phyloP scores from a whole-genome alignment of 1,139 yeast genomes.

The Hansenula sp. region DNA sequence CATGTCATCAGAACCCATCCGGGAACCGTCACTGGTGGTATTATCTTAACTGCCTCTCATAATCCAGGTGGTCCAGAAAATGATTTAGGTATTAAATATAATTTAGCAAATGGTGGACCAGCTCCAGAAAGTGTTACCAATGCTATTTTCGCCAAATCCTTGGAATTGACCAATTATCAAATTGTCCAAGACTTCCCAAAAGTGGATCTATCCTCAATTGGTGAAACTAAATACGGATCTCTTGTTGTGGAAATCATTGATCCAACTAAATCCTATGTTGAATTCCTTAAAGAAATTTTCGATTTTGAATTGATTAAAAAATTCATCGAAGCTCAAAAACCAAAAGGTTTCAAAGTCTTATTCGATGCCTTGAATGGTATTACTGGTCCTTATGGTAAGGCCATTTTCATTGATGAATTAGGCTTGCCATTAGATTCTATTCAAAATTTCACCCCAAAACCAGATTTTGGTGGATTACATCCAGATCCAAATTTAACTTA shows the following conservation, averaged over 20 bases:
- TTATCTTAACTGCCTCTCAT: slow-evolving; percentile 93
- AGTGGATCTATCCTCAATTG: slow-evolving; percentile 60
- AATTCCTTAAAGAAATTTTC: slow-evolving; percentile 78
- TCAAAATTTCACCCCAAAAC: slow-evolving; percentile 75
- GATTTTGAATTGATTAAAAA: slow-evolving; percentile 79
- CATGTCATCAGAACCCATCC: slow-evolving; percentile 72
- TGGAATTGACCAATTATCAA: slow-evolving; percentile 56
- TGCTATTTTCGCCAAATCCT: slow-evolving; percentile 73
- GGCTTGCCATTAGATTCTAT: slow-evolving; percentile 68
- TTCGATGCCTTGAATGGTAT: slow-evolving; percentile 95
- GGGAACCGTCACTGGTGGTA: slow-evolving; percentile 82
- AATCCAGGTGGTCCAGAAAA: slow-evolving; percentile 97
- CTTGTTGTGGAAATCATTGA: slow-evolving; percentile 78
- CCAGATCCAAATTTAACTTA: slow-evolving; percentile 98
- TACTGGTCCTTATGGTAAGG: slow-evolving; percentile 93
- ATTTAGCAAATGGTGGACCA: slow-evolving; percentile 94
- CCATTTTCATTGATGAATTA: slow-evolving; percentile 79
- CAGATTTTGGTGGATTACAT: slow-evolving; percentile 96
- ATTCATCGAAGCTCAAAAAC: slow-evolving; percentile 52
- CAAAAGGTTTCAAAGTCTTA: slow-evolving; percentile 61
- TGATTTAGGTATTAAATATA: slow-evolving; percentile 95
- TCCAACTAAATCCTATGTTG: slow-evolving; percentile 73
- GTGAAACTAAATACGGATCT: slow-evolving; percentile 44
- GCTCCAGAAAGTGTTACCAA: slow-evolving; percentile 97
- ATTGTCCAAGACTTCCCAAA: slow-evolving; percentile 48